Evolutionary conservation across 176 grass and related monocot species (phyloP), one percentile per base, ranked within the genome.

Genomic region (Eragrostis nindensis): DNA sequence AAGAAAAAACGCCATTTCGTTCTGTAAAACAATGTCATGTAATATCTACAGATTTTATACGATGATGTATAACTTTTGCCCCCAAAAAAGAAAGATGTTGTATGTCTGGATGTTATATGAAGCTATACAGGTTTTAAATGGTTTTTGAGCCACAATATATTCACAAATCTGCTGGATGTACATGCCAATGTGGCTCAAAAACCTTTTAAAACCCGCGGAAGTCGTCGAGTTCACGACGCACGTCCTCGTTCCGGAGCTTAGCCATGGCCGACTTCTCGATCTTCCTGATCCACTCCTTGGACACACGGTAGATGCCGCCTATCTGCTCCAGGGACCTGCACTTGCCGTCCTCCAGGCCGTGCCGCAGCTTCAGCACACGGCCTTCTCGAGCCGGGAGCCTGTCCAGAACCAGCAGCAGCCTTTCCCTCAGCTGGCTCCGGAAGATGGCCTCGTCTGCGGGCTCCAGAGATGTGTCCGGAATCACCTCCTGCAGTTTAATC

Each of bases 271-370:
- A 50, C 68, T 85, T 94, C 83, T 98, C 92, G 43, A 94, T 91
- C 81, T 92, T 94, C 77, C 92, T 90, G 73, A 94, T 93, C 90
- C 95, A 94, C 47, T 98, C 95, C 54, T 94, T 91, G 19, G 90
- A 87, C 7, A 94, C 80, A 9, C 73, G 62, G 53, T 90, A 98
- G 71, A 90, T 72, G 40, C 82, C 82, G 19, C 95, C 95, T 7
- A 98, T 82, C 65, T 94, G 87, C 79, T 94, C 92, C 21, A 93
- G 84, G 8, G 90, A 91, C 77, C 32, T 87, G 82, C 90, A 94
- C 72, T 75, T 87, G 12, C 89, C 95, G 12, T 94, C 90, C 26
- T 83, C 92, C 39, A 98, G 86, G 25, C 95, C 88, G 14, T 93
- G 87, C 26, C 90, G 83, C 7, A 85, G 87, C 47, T 79, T 77